Evolutionary conservation across 2,329 filamentous ascomycete species (phyloP), one percentile per base, ranked within the genome.

Genomic region (Aphanocladium album): DNA sequence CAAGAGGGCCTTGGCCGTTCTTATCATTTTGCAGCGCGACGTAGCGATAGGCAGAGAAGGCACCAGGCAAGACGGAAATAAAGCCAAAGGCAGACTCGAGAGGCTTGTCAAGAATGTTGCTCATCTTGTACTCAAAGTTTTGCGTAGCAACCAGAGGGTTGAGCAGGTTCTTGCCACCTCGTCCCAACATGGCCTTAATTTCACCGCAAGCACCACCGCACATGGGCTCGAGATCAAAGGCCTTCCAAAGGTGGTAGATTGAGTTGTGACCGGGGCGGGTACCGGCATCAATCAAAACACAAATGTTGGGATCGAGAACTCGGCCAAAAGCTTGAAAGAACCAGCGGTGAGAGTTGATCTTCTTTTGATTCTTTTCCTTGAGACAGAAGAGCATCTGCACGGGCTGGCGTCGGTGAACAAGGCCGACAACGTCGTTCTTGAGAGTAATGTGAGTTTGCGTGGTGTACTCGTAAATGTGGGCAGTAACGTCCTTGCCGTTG

Each of bases 71-170:
- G 70, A 99, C 95, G 49, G 91, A 91, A 72, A 99, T 98, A 77
- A 98, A 99, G 51, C 95, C 95, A 74, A 99, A 99, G 0, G 93
- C 91, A 4, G 93, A 98, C 73, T 99, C 95, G 45, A 99, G 80
- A 2, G 95, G 95, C 78, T 99, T 99, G 74, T 99, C 95, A 49
- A 99, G 83, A 71, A 99, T 99, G 71, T 99, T 99, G 74, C 91
- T 96, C 89, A 99, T 96, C 83, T 99, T 99, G 83, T 99, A 99
- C 79, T 99, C 95, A 69, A 99, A 99, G 72, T 99, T 99, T 70
- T 99, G 95, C 1, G 93, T 93, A 2, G 95, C 95, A 23, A 99
- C 90, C 5, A 99, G 83, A 0, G 95, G 95, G 70, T 98, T 99
- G 66, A 97, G 73, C 39, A 99, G 83, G 69, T 96, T 92, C 75